phyloP scores from a whole-genome alignment of 352 stramenopile genomes.

The Globisporangium okanoganense region DNA sequence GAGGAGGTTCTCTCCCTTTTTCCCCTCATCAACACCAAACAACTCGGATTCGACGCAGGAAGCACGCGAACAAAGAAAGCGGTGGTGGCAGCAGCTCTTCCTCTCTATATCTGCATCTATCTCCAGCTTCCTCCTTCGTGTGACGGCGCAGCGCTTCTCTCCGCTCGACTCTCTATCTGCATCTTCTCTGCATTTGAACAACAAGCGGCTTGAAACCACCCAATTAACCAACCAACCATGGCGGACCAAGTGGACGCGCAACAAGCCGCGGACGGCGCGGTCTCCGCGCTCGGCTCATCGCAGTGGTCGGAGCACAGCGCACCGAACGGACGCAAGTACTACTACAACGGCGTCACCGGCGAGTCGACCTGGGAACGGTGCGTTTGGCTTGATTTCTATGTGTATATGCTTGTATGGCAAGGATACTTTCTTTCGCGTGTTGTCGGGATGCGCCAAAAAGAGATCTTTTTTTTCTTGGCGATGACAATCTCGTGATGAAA shows the following conservation, averaged over 20 bases:
- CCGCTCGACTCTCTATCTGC: constrained; percentile 1
- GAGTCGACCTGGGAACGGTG: constrained; percentile 89
- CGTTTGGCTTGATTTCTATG: constrained; percentile 10
- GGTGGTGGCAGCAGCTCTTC: background rate
- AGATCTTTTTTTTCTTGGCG: constrained; percentile 1
- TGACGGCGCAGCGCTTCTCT: background rate
- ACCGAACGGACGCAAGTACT: constrained; percentile 90
- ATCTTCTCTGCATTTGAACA: constrained; percentile 15
- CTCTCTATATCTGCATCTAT: background rate
- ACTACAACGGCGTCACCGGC: constrained; percentile 89
- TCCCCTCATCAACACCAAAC: background rate
- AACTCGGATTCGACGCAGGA: constrained; percentile 11
- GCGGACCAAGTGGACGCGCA: constrained; percentile 64
- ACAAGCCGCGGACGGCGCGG: constrained; percentile 28
- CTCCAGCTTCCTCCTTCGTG: background rate
- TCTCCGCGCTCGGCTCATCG: constrained; percentile 28
- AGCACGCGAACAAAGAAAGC: constrained; percentile 9
- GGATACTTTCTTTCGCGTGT: background rate
- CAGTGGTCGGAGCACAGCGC: constrained; percentile 90
- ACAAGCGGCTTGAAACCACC: constrained; percentile 1
- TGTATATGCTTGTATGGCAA: background rate
- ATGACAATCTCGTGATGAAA: background rate
- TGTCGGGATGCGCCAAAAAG: background rate
- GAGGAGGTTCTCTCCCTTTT: constrained; percentile 9
- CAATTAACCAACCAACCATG: constrained; percentile 33